These are phyloP conservation scores for Chalara sp. DNA, from an alignment of 2,329 filamentous ascomycete species.

Conservation along the genomic window DNA sequence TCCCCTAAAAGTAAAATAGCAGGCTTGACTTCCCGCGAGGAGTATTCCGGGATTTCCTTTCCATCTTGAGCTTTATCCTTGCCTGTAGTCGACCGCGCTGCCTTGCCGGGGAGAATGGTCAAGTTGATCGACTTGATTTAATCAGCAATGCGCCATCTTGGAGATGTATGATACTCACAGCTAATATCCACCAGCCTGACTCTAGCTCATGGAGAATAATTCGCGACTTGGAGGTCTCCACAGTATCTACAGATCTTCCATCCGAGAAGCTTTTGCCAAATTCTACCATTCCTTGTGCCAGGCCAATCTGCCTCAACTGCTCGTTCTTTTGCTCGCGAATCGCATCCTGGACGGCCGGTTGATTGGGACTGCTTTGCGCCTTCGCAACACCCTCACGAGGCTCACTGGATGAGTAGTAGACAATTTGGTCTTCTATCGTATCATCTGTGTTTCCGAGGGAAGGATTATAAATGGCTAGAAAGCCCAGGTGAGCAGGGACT, in stretches of 20 bases:
- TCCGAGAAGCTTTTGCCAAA: slow-evolving; percentile 86
- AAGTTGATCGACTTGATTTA: slow-evolving; percentile 67
- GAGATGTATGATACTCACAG: slow-evolving; percentile 48
- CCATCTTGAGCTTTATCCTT: slow-evolving; percentile 16
- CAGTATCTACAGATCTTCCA: slow-evolving; percentile 68
- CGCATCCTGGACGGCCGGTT: slow-evolving; percentile 23
- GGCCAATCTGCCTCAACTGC: slow-evolving; percentile 82
- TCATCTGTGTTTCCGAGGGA: slow-evolving; percentile 58
- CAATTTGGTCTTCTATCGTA: slow-evolving; percentile 69
- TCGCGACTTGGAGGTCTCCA: slow-evolving; percentile 86
- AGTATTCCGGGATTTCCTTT: slow-evolving; percentile 60
- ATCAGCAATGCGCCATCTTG: slow-evolving; percentile 9
- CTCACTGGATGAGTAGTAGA: slow-evolving; percentile 63
- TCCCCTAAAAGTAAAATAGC: slow-evolving; percentile 72
- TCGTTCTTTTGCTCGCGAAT: slow-evolving; percentile 69
- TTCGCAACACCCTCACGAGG: slow-evolving; percentile 4
- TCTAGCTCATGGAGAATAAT: slow-evolving; percentile 85
- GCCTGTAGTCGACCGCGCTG: slow-evolving; percentile 27
- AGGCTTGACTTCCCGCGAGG: slow-evolving; percentile 82
- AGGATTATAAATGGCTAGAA: slow-evolving; percentile 93
- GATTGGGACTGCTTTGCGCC: slow-evolving; percentile 3
- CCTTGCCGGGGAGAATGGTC: slow-evolving; percentile 62
- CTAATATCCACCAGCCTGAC: slow-evolving; percentile 89
- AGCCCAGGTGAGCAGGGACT: slow-evolving; percentile 74
- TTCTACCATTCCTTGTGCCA: slow-evolving; percentile 93